Conservation (phyloP, 805 yeast species). For the Pichia insulana region DNA sequence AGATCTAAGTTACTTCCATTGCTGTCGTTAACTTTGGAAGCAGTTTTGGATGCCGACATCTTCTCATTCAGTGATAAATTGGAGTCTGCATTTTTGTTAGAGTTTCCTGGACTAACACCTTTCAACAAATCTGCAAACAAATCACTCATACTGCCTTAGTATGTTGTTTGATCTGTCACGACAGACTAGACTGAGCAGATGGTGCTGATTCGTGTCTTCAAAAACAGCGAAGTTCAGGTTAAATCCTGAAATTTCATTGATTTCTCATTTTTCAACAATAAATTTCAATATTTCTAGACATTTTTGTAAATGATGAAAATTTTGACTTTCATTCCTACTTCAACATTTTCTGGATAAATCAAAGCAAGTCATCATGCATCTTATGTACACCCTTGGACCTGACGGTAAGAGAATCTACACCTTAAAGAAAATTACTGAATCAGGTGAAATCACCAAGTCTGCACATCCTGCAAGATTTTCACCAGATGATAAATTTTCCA, state of each 20-base stretch:
- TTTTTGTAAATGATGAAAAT: no score
- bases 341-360: no score
- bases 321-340: no score
- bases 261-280: not conserved
- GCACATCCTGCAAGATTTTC: conserved; percentile 99
- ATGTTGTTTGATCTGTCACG: no score
- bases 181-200: no score
- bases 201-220: no score
- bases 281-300: no score
- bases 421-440: conserved; percentile 66
- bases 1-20: conserved; percentile 26
- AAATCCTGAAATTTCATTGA: no score
- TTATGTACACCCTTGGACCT: conserved; percentile 92
- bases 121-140: conserved; percentile 36
- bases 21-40: conserved; percentile 5
- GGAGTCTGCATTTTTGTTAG: conserved; percentile 14
- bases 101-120: conserved; percentile 18
- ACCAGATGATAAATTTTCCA: conserved; percentile 98
- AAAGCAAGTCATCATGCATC: conserved; percentile 58
- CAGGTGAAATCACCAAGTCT: conserved; percentile 93
- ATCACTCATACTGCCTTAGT: conserved; percentile 17
- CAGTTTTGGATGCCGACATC: conserved; percentile 10
- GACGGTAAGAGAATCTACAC: conserved; percentile 97
- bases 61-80: conserved; percentile 30
- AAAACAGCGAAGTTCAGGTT: no score